Evolutionary conservation across 1,139 yeast species (phyloP).

Genomic region (Suhomyces bokatorum): DNA sequence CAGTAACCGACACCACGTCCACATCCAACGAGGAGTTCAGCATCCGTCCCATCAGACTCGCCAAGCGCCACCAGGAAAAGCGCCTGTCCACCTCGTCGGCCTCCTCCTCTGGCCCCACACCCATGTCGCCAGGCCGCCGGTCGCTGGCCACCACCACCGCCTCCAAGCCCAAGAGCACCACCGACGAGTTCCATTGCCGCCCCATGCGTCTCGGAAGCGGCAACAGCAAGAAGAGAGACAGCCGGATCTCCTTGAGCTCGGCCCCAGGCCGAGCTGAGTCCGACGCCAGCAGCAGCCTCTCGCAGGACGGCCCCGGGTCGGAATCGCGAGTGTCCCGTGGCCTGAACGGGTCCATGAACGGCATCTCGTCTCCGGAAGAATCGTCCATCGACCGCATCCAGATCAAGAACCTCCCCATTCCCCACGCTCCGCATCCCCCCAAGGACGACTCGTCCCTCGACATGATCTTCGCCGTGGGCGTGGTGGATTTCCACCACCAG

Average conservation of each 20-base stretch:
- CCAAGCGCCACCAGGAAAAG: conserved; percentile 28
- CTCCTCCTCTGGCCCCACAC: conserved; percentile 6
- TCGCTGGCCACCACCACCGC: neutral
- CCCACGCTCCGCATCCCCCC: conserved; percentile 5
- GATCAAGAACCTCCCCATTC: conserved; percentile 40
- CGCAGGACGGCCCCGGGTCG: conserved; percentile 7
- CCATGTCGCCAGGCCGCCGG: conserved; percentile 5
- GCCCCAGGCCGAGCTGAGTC: conserved; percentile 10
- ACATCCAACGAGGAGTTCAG: conserved; percentile 13
- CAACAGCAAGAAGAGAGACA: conserved; percentile 10
- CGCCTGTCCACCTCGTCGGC: conserved; percentile 11
- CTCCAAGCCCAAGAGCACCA: conserved; percentile 12
- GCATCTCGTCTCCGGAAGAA: neutral
- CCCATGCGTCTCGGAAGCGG: conserved; percentile 33
- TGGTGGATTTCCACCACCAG: conserved; percentile 91
- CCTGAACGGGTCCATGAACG: conserved; percentile 5
- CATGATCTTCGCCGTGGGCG: conserved; percentile 76
- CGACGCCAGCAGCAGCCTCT: conserved; percentile 11
- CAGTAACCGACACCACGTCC: neutral
- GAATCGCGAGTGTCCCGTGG: conserved; percentile 6
- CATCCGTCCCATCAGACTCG: conserved; percentile 36
- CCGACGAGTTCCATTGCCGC: conserved; percentile 35
- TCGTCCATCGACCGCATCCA: conserved; percentile 21
- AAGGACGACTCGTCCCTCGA: conserved; percentile 23
- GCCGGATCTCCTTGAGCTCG: conserved; percentile 11